Evolutionary conservation across 805 yeast genomes (phyloP).

Genomic region (Starmerella sp.): DNA sequence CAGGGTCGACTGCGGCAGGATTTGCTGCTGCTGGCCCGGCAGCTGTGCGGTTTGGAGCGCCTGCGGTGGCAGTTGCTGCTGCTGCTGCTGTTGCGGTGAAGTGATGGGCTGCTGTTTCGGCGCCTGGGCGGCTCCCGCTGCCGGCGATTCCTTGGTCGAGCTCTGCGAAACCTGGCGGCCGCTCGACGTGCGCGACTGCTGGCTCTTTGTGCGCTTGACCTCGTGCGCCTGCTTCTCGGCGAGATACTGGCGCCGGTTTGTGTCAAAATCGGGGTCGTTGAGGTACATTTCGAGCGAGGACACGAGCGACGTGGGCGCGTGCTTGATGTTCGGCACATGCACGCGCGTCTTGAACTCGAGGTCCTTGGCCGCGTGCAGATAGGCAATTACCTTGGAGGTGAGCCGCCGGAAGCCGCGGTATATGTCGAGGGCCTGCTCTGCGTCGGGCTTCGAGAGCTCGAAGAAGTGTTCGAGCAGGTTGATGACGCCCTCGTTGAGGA

Average conservation of each 20-base stretch:
- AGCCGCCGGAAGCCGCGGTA: conserved; percentile 77
- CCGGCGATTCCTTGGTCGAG: not conserved
- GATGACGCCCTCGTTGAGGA: conserved; percentile 89
- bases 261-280: conserved; percentile 74
- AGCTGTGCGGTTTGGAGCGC: conserved; percentile 3
- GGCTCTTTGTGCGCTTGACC: conserved; percentile 14
- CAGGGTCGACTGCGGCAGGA: not conserved
- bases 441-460: conserved; percentile 79
- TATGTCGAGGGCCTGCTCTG: conserved; percentile 71
- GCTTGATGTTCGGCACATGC: conserved; percentile 90
- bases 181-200: not conserved
- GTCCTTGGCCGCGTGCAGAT: conserved; percentile 79
- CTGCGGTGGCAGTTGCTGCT: conserved; percentile 5
- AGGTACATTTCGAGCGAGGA: conserved; percentile 79
- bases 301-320: conserved; percentile 91
- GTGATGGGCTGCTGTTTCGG: not conserved
- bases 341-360: conserved; percentile 76
- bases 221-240: conserved; percentile 46
- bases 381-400: conserved; percentile 78
- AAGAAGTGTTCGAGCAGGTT: conserved; percentile 88
- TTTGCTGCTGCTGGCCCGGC: conserved; percentile 8
- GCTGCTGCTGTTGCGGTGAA: not conserved
- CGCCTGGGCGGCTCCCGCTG: not conserved
- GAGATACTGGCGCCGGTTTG: conserved; percentile 64
- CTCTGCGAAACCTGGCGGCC: not conserved